Conservation (phyloP, 139 green algal genomes). For the Chlorella sp. region DNA sequence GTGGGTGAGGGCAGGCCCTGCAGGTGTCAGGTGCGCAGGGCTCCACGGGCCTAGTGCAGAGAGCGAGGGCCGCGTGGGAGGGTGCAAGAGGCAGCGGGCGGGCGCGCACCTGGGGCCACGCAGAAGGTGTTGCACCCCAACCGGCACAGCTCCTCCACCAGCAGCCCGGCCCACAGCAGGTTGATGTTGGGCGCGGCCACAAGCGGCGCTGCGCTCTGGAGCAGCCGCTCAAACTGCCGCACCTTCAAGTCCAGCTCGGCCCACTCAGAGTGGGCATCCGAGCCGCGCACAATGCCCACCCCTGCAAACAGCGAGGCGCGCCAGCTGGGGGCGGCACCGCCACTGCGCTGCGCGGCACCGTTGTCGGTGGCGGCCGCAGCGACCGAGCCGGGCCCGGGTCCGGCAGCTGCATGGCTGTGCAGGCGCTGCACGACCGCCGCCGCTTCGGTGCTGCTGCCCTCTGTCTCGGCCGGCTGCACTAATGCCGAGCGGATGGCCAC, state of each 20-base stretch:
- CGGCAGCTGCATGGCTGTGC: too few relatives aligned
- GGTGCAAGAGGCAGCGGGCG: not conserved
- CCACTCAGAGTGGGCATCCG: slow-evolving; percentile 84
- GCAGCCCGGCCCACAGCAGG: slow-evolving; percentile 65
- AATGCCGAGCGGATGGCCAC: slow-evolving; percentile 97
- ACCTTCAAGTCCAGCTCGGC: slow-evolving; percentile 93
- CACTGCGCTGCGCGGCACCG: too few relatives aligned
- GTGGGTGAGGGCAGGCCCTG: not conserved
- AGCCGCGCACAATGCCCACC: slow-evolving; percentile 93
- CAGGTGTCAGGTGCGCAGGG: not conserved
- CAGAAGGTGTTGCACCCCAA: slow-evolving; percentile 87
- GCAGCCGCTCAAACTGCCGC: slow-evolving; percentile 63
- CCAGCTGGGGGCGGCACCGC: not conserved
- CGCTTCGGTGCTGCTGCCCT: too few relatives aligned
- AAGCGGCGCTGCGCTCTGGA: slow-evolving; percentile 51
- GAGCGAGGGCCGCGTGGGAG: not conserved
- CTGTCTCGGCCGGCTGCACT: slow-evolving; percentile 40
- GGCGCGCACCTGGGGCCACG: slow-evolving; percentile 80
- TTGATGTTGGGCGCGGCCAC: slow-evolving; percentile 70
- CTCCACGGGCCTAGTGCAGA: not conserved
- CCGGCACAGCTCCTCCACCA: slow-evolving; percentile 91
- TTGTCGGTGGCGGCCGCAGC: too few relatives aligned
- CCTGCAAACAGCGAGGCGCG: slow-evolving; percentile 86
- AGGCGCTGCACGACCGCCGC: not conserved
- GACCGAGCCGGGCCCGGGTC: too few relatives aligned